Evolutionary conservation across 2,329 filamentous ascomycete species (phyloP).

Genomic region (Cercospora nicotianae): DNA sequence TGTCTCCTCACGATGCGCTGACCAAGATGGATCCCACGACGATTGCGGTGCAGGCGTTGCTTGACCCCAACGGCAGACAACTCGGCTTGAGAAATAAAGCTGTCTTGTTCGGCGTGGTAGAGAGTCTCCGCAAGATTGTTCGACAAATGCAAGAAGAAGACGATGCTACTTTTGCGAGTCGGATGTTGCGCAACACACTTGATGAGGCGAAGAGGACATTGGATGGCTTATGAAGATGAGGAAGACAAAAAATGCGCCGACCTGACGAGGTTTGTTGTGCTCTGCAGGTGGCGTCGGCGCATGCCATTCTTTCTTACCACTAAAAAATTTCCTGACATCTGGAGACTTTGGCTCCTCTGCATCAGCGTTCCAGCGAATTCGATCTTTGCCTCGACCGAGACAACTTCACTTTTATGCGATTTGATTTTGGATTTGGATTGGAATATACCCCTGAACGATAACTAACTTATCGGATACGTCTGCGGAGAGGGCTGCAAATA

Average conservation of each 20-base stretch:
- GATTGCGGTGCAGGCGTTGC: constrained; percentile 43
- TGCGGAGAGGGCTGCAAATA: not conserved
- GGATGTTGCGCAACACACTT: constrained; percentile 68
- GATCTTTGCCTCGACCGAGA: not conserved
- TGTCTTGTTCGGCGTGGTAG: constrained; percentile 52
- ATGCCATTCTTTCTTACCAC: not conserved
- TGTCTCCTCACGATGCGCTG: constrained; percentile 26
- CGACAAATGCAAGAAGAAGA: constrained; percentile 49
- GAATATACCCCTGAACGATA: constrained; percentile 1
- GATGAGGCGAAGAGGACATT: constrained; percentile 72
- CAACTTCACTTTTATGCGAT: not conserved
- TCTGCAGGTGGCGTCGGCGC: not conserved
- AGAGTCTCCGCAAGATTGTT: constrained; percentile 57
- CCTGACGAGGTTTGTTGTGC: not conserved
- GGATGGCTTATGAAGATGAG: constrained; percentile 54
- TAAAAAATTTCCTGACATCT: not conserved
- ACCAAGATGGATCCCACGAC: constrained; percentile 40
- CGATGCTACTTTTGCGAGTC: constrained; percentile 56
- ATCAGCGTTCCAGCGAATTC: not conserved
- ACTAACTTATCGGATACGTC: not conserved
- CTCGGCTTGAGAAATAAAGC: constrained; percentile 58
- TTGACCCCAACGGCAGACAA: constrained; percentile 41
- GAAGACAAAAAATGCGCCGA: not conserved
- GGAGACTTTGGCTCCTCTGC: not conserved
- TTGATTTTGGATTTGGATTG: not conserved